Conservation (phyloP, 345 rosid species). For the Eucalyptus coolabah region DNA sequence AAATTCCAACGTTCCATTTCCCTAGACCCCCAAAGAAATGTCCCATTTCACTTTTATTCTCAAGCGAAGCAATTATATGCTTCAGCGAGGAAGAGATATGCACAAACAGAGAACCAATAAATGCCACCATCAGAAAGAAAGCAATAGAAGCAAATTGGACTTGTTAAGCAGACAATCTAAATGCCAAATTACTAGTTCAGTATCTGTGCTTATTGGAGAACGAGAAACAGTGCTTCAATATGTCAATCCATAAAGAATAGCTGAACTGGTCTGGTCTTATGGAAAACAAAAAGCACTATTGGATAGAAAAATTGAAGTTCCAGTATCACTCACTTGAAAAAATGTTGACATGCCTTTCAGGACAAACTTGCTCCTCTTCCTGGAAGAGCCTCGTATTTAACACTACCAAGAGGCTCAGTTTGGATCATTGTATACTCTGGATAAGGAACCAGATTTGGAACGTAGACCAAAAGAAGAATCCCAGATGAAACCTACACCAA, state of each 20-base stretch:
- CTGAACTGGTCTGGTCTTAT: neutral
- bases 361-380: constrained; percentile 70
- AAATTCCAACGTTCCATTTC: too few species aligned
- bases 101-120: neutral
- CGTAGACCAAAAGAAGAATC: constrained; percentile 48
- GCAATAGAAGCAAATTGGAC: neutral
- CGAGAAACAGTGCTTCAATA: neutral
- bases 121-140: neutral
- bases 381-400: constrained; percentile 68
- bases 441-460: constrained; percentile 56
- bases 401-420: constrained; percentile 29
- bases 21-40: neutral
- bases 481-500: constrained; percentile 58
- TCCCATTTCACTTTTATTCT: neutral
- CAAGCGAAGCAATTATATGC: neutral
- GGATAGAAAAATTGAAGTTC: neutral
- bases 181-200: neutral
- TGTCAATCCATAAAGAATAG: neutral
- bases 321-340: constrained; percentile 51
- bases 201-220: neutral
- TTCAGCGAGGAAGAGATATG: neutral
- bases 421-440: constrained; percentile 48
- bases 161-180: neutral
- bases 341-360: constrained; percentile 58
- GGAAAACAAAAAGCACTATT: neutral